Evolutionary conservation across 2,329 filamentous ascomycete genomes (phyloP).

Genomic region (Sphaerulina musiva): DNA sequence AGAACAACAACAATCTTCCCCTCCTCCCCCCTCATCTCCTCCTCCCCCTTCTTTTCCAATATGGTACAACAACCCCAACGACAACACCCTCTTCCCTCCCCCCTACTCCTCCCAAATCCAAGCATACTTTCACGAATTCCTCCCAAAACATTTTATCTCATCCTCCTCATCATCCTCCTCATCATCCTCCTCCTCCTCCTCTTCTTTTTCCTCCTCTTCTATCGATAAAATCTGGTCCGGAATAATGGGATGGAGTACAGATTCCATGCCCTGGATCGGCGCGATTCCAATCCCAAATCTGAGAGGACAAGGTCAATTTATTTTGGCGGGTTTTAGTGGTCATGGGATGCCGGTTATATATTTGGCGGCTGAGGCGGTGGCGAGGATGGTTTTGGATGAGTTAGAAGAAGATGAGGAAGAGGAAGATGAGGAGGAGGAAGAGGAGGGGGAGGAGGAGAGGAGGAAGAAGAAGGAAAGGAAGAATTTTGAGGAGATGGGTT

Average conservation of each 20-base stretch:
- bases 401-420: no score
- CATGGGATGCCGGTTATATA: constrained; percentile 44
- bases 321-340: constrained; percentile 48
- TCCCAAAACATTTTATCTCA: no score
- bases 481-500: neutral
- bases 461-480: neutral
- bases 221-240: constrained; percentile 39
- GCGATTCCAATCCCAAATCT: constrained; percentile 31
- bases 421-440: no score
- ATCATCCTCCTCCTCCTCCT: no score
- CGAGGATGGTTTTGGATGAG: neutral
- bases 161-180: constrained; percentile 27
- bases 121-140: no score
- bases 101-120: no score
- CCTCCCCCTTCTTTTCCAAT: no score
- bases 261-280: constrained; percentile 40
- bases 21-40: no score
- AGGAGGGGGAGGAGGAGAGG: no score
- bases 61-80: constrained; percentile 45
- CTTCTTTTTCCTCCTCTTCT: no score
- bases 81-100: constrained; percentile 37
- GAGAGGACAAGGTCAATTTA: constrained; percentile 36
- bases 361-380: constrained; percentile 1
- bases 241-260: constrained; percentile 27
- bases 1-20: no score